These are phyloP conservation scores for Glarea lozoyensis DNA, from an alignment of 495 filamentous ascomycete genomes.

Conservation along the genomic window DNA sequence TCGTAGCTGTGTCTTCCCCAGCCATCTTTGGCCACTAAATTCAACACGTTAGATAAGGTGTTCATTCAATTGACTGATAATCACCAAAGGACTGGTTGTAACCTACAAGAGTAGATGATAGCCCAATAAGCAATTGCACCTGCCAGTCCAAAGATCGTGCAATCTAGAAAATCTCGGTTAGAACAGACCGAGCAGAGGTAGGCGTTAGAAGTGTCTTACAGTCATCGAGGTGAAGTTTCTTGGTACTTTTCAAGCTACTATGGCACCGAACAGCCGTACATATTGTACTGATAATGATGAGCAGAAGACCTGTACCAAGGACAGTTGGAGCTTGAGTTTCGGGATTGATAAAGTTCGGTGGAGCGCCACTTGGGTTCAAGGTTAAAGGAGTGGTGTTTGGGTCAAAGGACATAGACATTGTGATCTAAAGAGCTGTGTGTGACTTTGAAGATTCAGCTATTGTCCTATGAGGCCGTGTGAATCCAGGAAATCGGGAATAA, in stretches of 20 bases:
- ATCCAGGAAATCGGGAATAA: conserved; percentile 1
- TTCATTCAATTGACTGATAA: not conserved
- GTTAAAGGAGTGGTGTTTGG: not conserved
- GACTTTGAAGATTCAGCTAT: not conserved
- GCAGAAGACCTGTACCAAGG: not conserved
- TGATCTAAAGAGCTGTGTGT: conserved; percentile 1
- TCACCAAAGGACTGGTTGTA: conserved; percentile 1
- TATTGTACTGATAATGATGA: conserved; percentile 1
- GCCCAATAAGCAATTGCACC: not conserved
- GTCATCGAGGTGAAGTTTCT: conserved; percentile 1
- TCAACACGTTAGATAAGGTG: too few relatives aligned
- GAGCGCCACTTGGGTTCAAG: conserved; percentile 1
- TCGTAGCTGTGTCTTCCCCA: conserved; percentile 3
- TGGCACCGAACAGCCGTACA: not conserved
- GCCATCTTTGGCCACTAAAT: conserved; percentile 1
- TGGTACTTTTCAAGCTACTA: not conserved
- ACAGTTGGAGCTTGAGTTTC: not conserved
- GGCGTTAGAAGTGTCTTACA: not conserved
- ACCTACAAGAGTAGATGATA: not conserved
- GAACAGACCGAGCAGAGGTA: not conserved
- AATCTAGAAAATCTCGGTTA: not conserved
- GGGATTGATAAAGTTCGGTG: conserved; percentile 1
- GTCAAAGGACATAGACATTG: conserved; percentile 1
- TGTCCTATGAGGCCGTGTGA: too few relatives aligned
- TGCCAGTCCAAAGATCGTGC: not conserved